A percentile compares a stretch with the other conserved stretches of the same genome.
Conservation (phyloP, 2,329 filamentous ascomycete genomes). For the Neoascochyta sp. region DNA sequence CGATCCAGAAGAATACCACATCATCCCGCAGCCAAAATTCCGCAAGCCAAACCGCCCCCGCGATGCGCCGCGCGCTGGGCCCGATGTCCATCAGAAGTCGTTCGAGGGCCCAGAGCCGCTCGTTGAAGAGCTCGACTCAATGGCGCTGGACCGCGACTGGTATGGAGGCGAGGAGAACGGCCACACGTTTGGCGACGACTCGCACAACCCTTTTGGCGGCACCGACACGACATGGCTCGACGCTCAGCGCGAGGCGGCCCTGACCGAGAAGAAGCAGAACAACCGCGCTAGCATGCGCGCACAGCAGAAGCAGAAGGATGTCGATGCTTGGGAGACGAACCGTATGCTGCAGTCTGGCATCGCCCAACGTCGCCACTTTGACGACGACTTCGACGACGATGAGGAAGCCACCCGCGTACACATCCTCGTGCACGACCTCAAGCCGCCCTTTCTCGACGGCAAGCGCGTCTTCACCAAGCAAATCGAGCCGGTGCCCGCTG, state of each 20-base stretch:
- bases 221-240: conserved; percentile 71
- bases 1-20: conserved; percentile 59
- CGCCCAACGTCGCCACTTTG: conserved; percentile 80
- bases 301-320: conserved; percentile 85
- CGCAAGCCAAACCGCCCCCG: conserved; percentile 35
- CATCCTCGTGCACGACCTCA: conserved; percentile 86
- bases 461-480: conserved; percentile 97
- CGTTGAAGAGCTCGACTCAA: conserved; percentile 64
- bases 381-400: conserved; percentile 81
- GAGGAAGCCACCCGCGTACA: conserved; percentile 87
- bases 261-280: conserved; percentile 76
- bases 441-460: conserved; percentile 91
- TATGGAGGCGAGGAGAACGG: conserved; percentile 83
- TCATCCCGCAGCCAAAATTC: conserved; percentile 48
- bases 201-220: conserved; percentile 86
- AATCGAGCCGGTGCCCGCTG: conserved; percentile 87
- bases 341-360: conserved; percentile 96
- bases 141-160: conserved; percentile 85
- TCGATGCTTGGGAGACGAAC: conserved; percentile 98
- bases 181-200: conserved; percentile 83
- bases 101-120: conserved; percentile 62
- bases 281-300: conserved; percentile 68
- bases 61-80: conserved; percentile 25
- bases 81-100: conserved; percentile 51
- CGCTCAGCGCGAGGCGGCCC: conserved; percentile 67